Conservation (phyloP, 202 grass and related monocot genomes). For the Setaria viridis region DNA sequence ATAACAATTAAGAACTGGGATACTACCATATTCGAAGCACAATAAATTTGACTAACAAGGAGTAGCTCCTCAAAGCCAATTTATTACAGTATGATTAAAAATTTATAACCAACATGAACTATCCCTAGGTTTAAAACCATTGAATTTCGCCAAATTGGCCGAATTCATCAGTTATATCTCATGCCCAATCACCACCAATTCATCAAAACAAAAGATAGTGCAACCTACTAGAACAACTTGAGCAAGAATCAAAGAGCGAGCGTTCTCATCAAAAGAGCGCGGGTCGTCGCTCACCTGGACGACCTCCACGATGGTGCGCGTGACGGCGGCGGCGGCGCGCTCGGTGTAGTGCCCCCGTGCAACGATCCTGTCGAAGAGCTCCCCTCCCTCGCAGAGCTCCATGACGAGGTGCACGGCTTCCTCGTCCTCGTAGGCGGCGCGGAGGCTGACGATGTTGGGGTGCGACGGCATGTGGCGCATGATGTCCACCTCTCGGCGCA, state of each 20-base stretch:
- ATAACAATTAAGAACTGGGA: neutral
- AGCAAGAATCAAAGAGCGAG: neutral
- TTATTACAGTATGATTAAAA: constrained; percentile 5
- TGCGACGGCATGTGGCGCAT: constrained; percentile 80
- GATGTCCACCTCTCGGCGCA: constrained; percentile 87
- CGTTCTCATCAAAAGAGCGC: neutral
- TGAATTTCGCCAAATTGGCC: neutral
- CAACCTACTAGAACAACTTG: constrained; percentile 23
- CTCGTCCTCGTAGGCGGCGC: constrained; percentile 83
- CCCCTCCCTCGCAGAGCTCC: constrained; percentile 98
- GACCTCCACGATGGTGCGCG: constrained; percentile 83
- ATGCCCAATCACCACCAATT: constrained; percentile 13
- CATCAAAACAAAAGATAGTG: constrained; percentile 8
- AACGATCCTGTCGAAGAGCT: constrained; percentile 94
- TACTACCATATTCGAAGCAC: constrained; percentile 21
- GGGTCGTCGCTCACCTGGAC: constrained; percentile 62
- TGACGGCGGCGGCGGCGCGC: constrained; percentile 69
- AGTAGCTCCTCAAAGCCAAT: constrained; percentile 8
- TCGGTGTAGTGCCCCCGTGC: constrained; percentile 78
- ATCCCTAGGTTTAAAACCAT: neutral
- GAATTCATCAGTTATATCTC: neutral
- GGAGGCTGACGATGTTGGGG: constrained; percentile 78
- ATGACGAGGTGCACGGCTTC: constrained; percentile 82
- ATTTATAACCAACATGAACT: neutral
- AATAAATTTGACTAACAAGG: neutral